These are phyloP conservation scores for Termitomyces bulborhizus DNA, from an alignment of 768 basidiomycete species.

Conservation along the genomic window DNA sequence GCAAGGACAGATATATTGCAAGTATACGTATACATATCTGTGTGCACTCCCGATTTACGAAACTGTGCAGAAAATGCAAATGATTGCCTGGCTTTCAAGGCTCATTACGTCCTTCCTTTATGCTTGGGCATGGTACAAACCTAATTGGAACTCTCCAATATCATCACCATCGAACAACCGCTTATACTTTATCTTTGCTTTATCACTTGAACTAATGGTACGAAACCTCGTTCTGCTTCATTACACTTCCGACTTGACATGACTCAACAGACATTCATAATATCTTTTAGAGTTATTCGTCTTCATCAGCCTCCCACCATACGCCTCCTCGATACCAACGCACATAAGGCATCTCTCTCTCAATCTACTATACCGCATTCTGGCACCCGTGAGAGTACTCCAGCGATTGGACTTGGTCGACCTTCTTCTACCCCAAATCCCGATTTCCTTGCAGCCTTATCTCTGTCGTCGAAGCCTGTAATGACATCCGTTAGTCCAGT, in stretches of 20 bases:
- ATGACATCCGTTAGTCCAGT: slow-evolving; percentile 43
- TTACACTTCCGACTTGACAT: background rate
- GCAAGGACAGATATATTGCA: slow-evolving; percentile 61
- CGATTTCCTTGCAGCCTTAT: slow-evolving; percentile 56
- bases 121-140: slow-evolving; percentile 32
- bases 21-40: slow-evolving; percentile 15
- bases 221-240: slow-evolving; percentile 18
- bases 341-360: slow-evolving; percentile 33
- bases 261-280: slow-evolving; percentile 38
- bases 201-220: slow-evolving; percentile 53
- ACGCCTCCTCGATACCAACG: slow-evolving; percentile 57
- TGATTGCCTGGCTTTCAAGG: slow-evolving; percentile 51
- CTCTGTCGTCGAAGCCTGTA: slow-evolving; percentile 61
- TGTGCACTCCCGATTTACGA: background rate
- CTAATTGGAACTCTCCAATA: slow-evolving; percentile 30
- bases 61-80: slow-evolving; percentile 49
- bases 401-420: slow-evolving; percentile 7
- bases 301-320: slow-evolving; percentile 67
- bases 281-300: slow-evolving; percentile 50
- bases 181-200: slow-evolving; percentile 40
- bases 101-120: slow-evolving; percentile 43
- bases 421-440: slow-evolving; percentile 32
- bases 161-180: slow-evolving; percentile 28
- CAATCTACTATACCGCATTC: slow-evolving; percentile 39
- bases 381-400: slow-evolving; percentile 10